Base-by-base conservation (phyloP, 805 yeast genomes). In the Cyberlindnera bimundalis region DNA sequence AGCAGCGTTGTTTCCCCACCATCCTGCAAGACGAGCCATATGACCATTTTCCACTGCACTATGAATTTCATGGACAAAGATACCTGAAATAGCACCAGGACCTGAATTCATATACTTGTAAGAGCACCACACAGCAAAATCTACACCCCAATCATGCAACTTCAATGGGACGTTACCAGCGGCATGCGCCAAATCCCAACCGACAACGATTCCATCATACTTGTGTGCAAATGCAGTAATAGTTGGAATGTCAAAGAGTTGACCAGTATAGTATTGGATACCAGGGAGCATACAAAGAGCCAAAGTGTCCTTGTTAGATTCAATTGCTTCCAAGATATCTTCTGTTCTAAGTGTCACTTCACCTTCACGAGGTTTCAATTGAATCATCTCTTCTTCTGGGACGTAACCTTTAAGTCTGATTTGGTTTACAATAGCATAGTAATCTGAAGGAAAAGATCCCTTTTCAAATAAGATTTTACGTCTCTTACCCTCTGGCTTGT, bases 181-280 rank as follows among this genome's bases (percentile, higher is more conserved):
- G 2, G 95, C 96, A 60, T 90, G 98, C 1, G 98, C 98, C 51
- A 90, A 69, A 61, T 90, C 98, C 96, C 96, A 90, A 1, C 96
- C 97, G 21, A 81, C 84, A 2, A 74, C 66, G 26, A 84, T 71
- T 19, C 65, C 74, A 4, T 29, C 18, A 43, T 43, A 58, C 16
- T 55, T 50, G 42, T 85, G 81, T 5, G 83, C 89, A 34, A 65
- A 66, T 8, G 56, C 53, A 1, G 97, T 89, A 52, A 90, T 87
- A n/a, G 60, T 59, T 36, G 69, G 70, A 27, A 90, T 84, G 37
- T 87, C 86, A 54, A 90, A 89, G 19, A 71, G 68, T 62, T 90
- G 98, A 7, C 98, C 98, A 1, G 96, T 78, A 61, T 89, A 91
- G 66, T 82, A 90, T 58, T 90, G 98, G 44, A 90, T 78, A 1